Conservation (phyloP, 352 stramenopile genomes). For the Phytopythium sindhum region DNA sequence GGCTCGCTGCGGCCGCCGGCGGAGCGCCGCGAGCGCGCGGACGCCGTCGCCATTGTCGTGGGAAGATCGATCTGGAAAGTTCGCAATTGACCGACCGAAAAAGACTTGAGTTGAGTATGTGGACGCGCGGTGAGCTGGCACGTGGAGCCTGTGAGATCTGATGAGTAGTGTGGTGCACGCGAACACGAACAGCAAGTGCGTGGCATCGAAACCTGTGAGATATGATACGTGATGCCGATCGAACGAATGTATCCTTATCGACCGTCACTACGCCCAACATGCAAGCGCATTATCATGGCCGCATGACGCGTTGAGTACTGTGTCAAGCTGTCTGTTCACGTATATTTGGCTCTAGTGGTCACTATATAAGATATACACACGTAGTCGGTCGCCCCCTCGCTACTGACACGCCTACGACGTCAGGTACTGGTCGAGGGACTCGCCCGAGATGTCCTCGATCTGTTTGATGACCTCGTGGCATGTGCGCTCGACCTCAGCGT, state of each 20-base stretch:
- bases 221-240: not conserved
- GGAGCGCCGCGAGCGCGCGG: conserved; percentile 6
- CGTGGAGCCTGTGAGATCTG: not conserved
- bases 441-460: conserved; percentile 88
- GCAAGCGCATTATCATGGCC: not conserved
- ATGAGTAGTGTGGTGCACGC: conserved; percentile 1
- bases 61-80: not conserved
- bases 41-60: not conserved
- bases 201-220: not conserved
- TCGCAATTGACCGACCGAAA: not conserved
- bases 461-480: conserved; percentile 88
- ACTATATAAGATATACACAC: conserved; percentile 1
- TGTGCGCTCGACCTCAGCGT: conserved; percentile 77
- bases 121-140: not conserved
- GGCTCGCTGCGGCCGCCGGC: not conserved
- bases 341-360: conserved; percentile 6
- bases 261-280: not conserved
- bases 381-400: not conserved
- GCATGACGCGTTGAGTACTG: not conserved
- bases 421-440: conserved; percentile 88
- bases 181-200: not conserved
- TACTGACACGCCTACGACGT: conserved; percentile 31
- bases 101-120: not conserved
- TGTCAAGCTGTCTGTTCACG: not conserved
- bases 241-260: conserved; percentile 1